Evolutionary conservation across 306 rosid species (phyloP).

Genomic region (Prunus persica): Prunus_persica_NCBIv2 NC_034010.1:19783501-19784000

Average conservation of each 20-base stretch:
- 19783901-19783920: not conserved
- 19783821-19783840: not conserved
- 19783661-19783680: slow-evolving; percentile 79
- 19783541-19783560: slow-evolving; percentile 87
- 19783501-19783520: slow-evolving; percentile 75
- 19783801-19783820: not conserved
- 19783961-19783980: not conserved
- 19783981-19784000: not conserved
- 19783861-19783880: not conserved
- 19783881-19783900: not conserved
- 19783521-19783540: slow-evolving; percentile 81
- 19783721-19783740: not conserved
- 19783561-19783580: slow-evolving; percentile 82
- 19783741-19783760: not conserved
- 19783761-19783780: not conserved
- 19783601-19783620: slow-evolving; percentile 65
- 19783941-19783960: not conserved
- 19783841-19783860: not conserved
- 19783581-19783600: slow-evolving; percentile 62
- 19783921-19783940: not conserved
- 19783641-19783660: slow-evolving; percentile 65
- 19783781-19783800: not conserved
- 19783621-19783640: slow-evolving; percentile 80
- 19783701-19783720: slow-evolving; percentile 22
- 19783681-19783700: slow-evolving; percentile 33